phyloP scores from a whole-genome alignment of 192 early-diverging fungal species.

The Geranomyces michiganensis region DNA sequence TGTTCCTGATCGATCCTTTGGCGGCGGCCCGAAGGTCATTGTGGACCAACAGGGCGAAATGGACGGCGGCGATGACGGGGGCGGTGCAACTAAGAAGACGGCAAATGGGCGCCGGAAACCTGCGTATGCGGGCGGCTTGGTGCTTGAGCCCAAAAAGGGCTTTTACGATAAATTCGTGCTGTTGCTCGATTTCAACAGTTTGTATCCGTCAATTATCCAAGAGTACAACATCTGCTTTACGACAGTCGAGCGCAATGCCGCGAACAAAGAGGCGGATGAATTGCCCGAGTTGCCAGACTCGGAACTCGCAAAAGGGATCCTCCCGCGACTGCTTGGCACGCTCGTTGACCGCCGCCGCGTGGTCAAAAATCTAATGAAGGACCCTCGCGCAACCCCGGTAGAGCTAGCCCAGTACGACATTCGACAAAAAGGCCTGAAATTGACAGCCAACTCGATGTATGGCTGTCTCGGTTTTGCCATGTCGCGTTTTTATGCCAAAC shows the following conservation, averaged over 20 bases:
- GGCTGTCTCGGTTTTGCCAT: conserved; percentile 92
- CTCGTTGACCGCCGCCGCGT: conserved; percentile 87
- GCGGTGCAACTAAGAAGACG: conserved; percentile 13
- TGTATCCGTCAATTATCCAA: conserved; percentile 99
- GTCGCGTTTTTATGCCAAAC: conserved; percentile 96
- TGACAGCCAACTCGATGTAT: conserved; percentile 99
- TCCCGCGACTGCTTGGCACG: conserved; percentile 84
- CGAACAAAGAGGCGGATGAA: conserved; percentile 43
- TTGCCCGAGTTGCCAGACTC: conserved; percentile 81
- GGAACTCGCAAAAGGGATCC: conserved; percentile 68
- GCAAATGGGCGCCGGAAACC: conserved; percentile 72
- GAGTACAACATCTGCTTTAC: conserved; percentile 99
- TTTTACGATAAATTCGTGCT: conserved; percentile 96
- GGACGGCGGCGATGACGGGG: conserved; percentile 1
- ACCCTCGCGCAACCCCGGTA: conserved; percentile 55
- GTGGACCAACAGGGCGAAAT: conserved; percentile 43
- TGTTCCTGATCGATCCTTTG: conserved; percentile 74
- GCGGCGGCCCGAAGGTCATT: conserved; percentile 36
- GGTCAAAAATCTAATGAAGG: conserved; percentile 90
- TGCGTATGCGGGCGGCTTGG: conserved; percentile 91
- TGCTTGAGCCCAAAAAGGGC: conserved; percentile 96
- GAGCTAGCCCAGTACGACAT: conserved; percentile 76
- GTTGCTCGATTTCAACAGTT: conserved; percentile 96
- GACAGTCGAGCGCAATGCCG: conserved; percentile 69
- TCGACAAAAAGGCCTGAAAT: conserved; percentile 90